A percentile compares a stretch with the other conserved stretches of the same genome.
Evolutionary conservation across 352 stramenopile genomes (phyloP).

Genomic region (Phytophthora tubulina): DNA sequence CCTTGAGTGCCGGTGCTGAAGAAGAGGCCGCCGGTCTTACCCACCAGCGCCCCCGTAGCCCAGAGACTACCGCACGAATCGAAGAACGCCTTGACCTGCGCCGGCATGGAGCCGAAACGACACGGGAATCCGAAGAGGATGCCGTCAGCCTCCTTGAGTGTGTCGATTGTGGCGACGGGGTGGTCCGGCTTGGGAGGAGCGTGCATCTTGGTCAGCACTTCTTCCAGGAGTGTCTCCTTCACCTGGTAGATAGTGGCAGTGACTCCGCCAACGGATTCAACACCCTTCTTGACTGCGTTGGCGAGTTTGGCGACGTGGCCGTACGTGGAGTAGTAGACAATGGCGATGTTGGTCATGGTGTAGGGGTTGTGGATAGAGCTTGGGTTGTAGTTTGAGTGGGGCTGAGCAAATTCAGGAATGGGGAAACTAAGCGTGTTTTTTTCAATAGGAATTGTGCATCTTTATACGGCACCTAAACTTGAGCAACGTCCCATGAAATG

Average conservation of each 20-base stretch:
- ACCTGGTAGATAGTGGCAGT: conserved; percentile 4
- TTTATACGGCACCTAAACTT: not conserved
- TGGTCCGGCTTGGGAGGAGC: not conserved
- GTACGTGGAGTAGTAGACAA: not conserved
- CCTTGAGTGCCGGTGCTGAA: conserved; percentile 1
- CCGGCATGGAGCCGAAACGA: not conserved
- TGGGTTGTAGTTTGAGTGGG: not conserved
- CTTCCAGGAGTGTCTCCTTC: not conserved
- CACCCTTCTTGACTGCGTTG: not conserved
- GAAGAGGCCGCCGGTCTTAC: not conserved
- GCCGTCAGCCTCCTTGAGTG: not conserved
- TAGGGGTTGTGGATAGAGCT: not conserved
- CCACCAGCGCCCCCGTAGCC: not conserved
- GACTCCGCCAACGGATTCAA: not conserved
- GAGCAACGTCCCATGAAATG: too few relatives aligned
- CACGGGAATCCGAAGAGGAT: conserved; percentile 7
- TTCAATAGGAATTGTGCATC: not conserved
- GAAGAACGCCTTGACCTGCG: conserved; percentile 2
- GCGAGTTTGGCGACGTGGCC: conserved; percentile 2
- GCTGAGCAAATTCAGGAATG: not conserved
- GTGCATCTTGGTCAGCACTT: conserved; percentile 2
- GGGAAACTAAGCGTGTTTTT: not conserved
- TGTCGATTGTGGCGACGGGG: not conserved
- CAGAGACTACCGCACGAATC: conserved; percentile 1
- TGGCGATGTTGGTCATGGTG: conserved; percentile 5